Conservation (phyloP, 1,139 yeast species). For the Sugiyamaella castrensis region DNA sequence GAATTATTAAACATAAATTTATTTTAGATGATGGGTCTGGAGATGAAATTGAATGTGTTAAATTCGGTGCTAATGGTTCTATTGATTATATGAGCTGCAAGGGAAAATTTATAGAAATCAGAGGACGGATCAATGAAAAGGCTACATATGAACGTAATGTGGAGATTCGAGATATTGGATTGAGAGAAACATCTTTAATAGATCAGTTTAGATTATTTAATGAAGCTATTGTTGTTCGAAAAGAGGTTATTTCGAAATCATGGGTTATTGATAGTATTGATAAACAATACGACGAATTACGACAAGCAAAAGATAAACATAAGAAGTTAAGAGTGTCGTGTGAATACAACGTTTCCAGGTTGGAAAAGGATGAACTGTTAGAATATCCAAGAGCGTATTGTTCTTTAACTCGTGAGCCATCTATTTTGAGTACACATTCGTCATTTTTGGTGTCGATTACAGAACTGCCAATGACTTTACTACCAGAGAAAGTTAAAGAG, state of each 20-base stretch:
- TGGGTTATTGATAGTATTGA: slow-evolving; percentile 18
- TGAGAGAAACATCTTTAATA: not conserved
- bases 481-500: too few relatives aligned
- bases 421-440: slow-evolving; percentile 2
- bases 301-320: not conserved
- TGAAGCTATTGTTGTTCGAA: slow-evolving; percentile 19
- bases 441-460: not conserved
- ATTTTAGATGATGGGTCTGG: slow-evolving; percentile 23
- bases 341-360: not conserved
- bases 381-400: slow-evolving; percentile 5
- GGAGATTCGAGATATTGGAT: slow-evolving; percentile 15
- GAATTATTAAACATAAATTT: not conserved
- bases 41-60: not conserved
- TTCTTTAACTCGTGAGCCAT: slow-evolving; percentile 11
- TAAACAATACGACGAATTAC: not conserved
- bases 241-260: slow-evolving; percentile 20
- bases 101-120: slow-evolving; percentile 18
- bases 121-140: slow-evolving; percentile 17
- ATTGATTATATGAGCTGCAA: slow-evolving; percentile 1
- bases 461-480: not conserved
- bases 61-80: slow-evolving; percentile 5
- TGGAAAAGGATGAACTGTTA: not conserved
- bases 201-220: slow-evolving; percentile 18
- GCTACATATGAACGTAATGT: slow-evolving; percentile 18
- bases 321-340: not conserved